Conservation (phyloP, 2,329 filamentous ascomycete species). For the Cordyceps cicadae region DNA sequence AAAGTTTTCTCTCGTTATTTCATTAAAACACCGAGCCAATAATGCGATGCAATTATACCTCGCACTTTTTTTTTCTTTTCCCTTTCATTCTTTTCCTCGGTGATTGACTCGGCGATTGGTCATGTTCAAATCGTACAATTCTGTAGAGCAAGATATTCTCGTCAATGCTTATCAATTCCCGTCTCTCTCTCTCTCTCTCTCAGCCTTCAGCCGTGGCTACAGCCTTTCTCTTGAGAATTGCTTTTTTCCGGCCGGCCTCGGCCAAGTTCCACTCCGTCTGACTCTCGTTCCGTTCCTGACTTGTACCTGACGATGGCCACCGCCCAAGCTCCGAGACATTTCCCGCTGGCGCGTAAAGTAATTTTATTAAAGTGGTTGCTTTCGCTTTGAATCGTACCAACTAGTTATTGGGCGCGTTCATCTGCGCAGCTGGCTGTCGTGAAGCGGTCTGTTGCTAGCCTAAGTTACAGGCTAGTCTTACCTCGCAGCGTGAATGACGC, state of each 20-base stretch:
- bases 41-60: background rate
- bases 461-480: background rate
- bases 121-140: background rate
- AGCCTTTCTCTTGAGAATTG: background rate
- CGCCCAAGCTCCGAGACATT: background rate
- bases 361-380: slow-evolving; percentile 10
- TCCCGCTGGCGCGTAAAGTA: background rate
- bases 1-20: background rate
- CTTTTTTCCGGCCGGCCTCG: slow-evolving; percentile 2
- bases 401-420: background rate
- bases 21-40: background rate
- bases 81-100: no score
- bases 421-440: background rate
- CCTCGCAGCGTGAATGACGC: background rate
- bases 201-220: background rate
- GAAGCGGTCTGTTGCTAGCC: background rate
- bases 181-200: background rate
- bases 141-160: background rate
- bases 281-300: slow-evolving; percentile 8
- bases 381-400: background rate
- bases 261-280: slow-evolving; percentile 9
- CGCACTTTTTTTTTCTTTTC: background rate
- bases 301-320: slow-evolving; percentile 7
- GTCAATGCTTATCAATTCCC: background rate
- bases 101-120: background rate